Evolutionary conservation across 306 rosid species (phyloP).

Genomic region (Castanospermum australe): DNA sequence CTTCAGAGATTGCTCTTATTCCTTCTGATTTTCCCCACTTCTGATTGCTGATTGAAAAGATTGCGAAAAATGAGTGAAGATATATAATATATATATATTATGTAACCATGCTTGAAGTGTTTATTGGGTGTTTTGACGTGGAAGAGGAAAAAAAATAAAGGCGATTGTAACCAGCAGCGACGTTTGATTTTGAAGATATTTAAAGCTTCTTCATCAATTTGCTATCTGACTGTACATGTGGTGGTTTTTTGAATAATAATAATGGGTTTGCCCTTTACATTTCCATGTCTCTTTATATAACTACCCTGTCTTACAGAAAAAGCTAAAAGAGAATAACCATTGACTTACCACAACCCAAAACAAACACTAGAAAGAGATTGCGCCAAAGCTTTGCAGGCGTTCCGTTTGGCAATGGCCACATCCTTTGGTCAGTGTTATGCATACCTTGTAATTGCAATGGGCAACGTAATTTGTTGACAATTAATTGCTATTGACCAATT

Average conservation of each 20-base stretch:
- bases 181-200: slow-evolving; percentile 38
- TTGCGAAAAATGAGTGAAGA: slow-evolving; percentile 41
- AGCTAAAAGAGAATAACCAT: no score
- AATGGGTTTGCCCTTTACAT: slow-evolving; percentile 25
- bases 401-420: neutral
- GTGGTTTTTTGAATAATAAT: slow-evolving; percentile 40
- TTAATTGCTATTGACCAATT: no score
- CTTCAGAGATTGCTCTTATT: slow-evolving; percentile 26
- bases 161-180: slow-evolving; percentile 41
- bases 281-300: neutral
- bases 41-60: slow-evolving; percentile 41
- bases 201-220: slow-evolving; percentile 22
- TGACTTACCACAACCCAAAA: neutral
- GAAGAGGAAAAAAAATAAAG: slow-evolving; percentile 37
- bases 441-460: no score
- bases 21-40: neutral
- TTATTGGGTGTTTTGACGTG: slow-evolving; percentile 51
- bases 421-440: neutral
- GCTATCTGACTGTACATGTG: slow-evolving; percentile 31
- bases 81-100: slow-evolving; percentile 21
- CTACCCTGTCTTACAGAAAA: slow-evolving; percentile 18
- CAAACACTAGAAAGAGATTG: neutral
- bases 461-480: no score
- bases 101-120: slow-evolving; percentile 43
- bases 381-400: neutral